Percentiles rank a stretch among this genome's conserved stretches.
These are phyloP conservation scores for Podaxis sp. DNA, from an alignment of 768 basidiomycete genomes.

Conservation along the genomic window DNA sequence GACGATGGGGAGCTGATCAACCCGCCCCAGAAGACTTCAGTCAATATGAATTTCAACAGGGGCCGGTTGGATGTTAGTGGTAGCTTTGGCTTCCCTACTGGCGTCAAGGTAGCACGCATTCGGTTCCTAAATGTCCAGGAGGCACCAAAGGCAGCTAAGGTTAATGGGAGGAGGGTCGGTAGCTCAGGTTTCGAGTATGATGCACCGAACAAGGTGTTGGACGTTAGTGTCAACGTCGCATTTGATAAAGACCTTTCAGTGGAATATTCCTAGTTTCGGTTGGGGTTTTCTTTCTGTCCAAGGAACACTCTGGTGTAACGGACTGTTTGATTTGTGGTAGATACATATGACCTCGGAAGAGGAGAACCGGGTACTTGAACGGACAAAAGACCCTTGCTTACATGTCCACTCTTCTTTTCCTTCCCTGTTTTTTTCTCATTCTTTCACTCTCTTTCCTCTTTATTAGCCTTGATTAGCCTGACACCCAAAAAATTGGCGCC, in stretches of 20 bases:
- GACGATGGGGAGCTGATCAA: conserved; percentile 62
- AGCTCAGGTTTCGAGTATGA: conserved; percentile 33
- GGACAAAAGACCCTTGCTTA: too few relatives aligned
- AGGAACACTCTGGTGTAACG: neutral
- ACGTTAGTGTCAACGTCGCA: conserved; percentile 41
- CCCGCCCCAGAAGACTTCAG: conserved; percentile 30
- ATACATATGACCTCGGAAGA: too few relatives aligned
- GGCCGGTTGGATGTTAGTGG: conserved; percentile 35
- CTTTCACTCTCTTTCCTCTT: too few relatives aligned
- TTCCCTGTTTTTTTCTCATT: too few relatives aligned
- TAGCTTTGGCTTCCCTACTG: conserved; percentile 34
- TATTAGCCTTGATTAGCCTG: too few relatives aligned
- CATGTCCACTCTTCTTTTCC: too few relatives aligned
- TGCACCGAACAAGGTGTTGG: conserved; percentile 38
- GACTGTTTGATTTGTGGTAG: too few relatives aligned
- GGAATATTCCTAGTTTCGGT: neutral
- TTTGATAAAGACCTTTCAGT: conserved; percentile 10
- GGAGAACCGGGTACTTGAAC: too few relatives aligned
- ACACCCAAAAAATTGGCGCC: too few relatives aligned
- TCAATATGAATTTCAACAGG: conserved; percentile 32
- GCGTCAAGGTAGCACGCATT: conserved; percentile 36
- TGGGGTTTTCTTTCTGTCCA: neutral
- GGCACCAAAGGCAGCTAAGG: conserved; percentile 27
- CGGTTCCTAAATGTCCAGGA: conserved; percentile 36
- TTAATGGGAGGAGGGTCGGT: conserved; percentile 28